These are phyloP conservation scores for Apophysomyces trapeziformis DNA, from an alignment of 371 early-diverging fungal species.

Conservation along the genomic window DNA sequence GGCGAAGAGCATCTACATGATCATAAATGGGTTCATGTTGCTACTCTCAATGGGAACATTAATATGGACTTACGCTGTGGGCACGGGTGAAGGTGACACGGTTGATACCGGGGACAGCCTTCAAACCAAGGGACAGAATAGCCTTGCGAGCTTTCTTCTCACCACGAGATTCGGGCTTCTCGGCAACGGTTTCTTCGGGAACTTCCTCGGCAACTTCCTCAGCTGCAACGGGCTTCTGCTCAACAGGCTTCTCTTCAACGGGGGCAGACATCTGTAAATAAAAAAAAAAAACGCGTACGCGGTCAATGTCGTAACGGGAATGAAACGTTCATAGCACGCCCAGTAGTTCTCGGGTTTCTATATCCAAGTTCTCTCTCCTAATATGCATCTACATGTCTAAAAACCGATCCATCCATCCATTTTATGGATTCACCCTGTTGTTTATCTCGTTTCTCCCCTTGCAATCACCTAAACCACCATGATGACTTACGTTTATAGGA, in stretches of 20 bases:
- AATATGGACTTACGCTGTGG: conserved; percentile 61
- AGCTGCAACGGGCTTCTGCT: conserved; percentile 28
- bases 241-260: conserved; percentile 34
- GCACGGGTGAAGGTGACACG: conserved; percentile 93
- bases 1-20: conserved; percentile 77
- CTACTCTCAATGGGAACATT: conserved; percentile 6
- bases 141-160: conserved; percentile 98
- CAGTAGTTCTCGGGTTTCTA: conserved; percentile 1
- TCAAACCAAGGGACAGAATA: conserved; percentile 89
- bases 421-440: conserved; percentile 4
- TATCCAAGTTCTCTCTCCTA: not conserved
- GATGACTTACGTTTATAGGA: conserved; percentile 13
- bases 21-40: not conserved
- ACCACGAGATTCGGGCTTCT: conserved; percentile 71
- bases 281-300: not conserved
- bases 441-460: conserved; percentile 13
- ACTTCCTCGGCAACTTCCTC: conserved; percentile 28
- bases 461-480: not conserved
- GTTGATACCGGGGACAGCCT: conserved; percentile 84
- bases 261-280: conserved; percentile 34
- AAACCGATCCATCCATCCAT: conserved; percentile 23
- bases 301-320: not conserved
- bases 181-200: conserved; percentile 35
- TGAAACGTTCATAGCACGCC: not conserved
- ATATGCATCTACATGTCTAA: not conserved